These are phyloP conservation scores for Penstemon eatonii DNA, from an alignment of 257 asterid genomes.

Conservation along the genomic window DNA sequence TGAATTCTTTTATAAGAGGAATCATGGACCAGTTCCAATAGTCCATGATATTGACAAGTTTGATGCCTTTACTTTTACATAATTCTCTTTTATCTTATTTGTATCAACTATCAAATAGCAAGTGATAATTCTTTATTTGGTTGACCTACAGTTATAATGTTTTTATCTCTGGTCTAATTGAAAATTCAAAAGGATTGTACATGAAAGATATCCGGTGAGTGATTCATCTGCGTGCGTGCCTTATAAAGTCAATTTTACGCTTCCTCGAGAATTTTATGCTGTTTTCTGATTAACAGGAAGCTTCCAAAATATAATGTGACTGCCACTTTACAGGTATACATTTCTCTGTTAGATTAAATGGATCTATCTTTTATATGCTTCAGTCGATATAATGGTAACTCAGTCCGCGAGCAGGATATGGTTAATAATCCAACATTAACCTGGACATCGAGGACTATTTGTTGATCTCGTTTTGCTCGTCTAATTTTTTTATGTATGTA, in stretches of 20 bases:
- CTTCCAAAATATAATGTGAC: conserved; percentile 77
- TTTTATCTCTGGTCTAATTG: conserved; percentile 54
- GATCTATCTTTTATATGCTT: neutral
- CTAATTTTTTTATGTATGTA: too few relatives aligned
- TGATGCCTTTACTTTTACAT: conserved; percentile 16
- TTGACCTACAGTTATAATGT: conserved; percentile 60
- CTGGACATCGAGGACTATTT: neutral
- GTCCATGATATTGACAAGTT: conserved; percentile 77
- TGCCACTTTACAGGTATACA: conserved; percentile 85
- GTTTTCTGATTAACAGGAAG: conserved; percentile 49
- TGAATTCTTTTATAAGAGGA: conserved; percentile 89
- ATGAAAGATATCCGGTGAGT: conserved; percentile 89
- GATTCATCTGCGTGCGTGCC: conserved; percentile 6
- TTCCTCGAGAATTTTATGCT: conserved; percentile 18
- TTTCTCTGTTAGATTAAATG: neutral
- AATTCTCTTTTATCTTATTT: neutral
- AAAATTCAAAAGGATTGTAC: conserved; percentile 49
- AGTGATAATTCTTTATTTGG: conserved; percentile 23
- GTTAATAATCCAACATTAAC: too few relatives aligned
- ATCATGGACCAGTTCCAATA: conserved; percentile 93
- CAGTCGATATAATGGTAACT: too few relatives aligned
- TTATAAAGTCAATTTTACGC: conserved; percentile 8
- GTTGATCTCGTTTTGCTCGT: too few relatives aligned
- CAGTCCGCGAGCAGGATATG: too few relatives aligned
- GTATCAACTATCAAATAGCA: neutral